phyloP scores from a whole-genome alignment of 371 early-diverging fungal species.

The Mortierella sp. region DNA sequence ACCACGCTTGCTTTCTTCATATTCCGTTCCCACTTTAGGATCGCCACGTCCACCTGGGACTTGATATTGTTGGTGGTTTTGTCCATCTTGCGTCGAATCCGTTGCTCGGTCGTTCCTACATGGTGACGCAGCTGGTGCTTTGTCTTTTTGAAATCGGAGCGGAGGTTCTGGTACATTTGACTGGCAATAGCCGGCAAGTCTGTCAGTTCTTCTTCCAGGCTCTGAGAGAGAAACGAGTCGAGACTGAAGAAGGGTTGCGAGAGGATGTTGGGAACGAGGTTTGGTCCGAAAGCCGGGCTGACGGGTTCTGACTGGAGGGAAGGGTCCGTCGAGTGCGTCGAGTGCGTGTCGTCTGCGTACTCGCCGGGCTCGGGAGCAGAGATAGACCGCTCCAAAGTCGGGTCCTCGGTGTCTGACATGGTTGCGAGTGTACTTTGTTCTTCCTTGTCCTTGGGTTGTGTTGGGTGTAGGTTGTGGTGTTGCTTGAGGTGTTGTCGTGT shows the following conservation, averaged over 20 bases:
- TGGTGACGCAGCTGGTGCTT: slow-evolving; percentile 41
- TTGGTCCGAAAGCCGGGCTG: slow-evolving; percentile 37
- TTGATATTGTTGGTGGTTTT: slow-evolving; percentile 34
- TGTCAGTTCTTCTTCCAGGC: slow-evolving; percentile 47
- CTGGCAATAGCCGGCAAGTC: slow-evolving; percentile 43
- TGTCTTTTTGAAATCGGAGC: slow-evolving; percentile 42
- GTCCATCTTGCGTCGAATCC: slow-evolving; percentile 29
- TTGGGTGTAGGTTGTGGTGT: background rate
- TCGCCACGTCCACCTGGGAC: slow-evolving; percentile 38
- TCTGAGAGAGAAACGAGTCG: slow-evolving; percentile 49
- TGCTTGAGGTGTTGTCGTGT: too few species aligned
- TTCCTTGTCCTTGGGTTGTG: background rate
- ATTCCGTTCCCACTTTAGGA: slow-evolving; percentile 32
- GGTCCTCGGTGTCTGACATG: slow-evolving; percentile 37
- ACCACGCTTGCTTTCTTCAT: slow-evolving; percentile 63
- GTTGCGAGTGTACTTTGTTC: background rate
- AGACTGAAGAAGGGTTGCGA: slow-evolving; percentile 50
- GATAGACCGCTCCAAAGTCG: slow-evolving; percentile 28
- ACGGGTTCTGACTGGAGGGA: slow-evolving; percentile 38
- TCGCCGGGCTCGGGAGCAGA: slow-evolving; percentile 49
- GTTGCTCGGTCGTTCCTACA: slow-evolving; percentile 34
- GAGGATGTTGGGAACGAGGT: slow-evolving; percentile 37
- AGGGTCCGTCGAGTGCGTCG: slow-evolving; percentile 26
- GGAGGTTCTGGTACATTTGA: slow-evolving; percentile 46
- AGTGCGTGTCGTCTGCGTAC: slow-evolving; percentile 22